These are phyloP conservation scores for Extremus antarcticus DNA, from an alignment of 495 filamentous ascomycete genomes.

Conservation along the genomic window DNA sequence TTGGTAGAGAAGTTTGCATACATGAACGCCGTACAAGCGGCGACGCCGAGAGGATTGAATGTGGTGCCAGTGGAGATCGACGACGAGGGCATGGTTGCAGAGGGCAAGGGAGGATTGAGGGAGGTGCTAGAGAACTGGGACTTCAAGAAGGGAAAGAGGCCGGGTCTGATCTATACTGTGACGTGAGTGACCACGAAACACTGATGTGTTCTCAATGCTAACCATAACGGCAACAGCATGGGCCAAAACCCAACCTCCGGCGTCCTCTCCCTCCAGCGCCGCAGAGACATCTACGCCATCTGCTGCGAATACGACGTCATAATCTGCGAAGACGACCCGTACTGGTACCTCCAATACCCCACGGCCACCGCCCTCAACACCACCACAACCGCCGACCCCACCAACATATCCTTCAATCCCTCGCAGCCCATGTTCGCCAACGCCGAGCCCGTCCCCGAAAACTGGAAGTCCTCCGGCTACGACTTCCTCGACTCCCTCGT, in stretches of 20 bases:
- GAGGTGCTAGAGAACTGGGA: constrained; percentile 81
- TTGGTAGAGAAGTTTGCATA: constrained; percentile 72
- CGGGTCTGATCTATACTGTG: constrained; percentile 82
- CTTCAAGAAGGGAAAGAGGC: constrained; percentile 53
- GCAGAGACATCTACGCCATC: constrained; percentile 66
- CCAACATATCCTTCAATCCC: constrained; percentile 19
- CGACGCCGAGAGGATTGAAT: constrained; percentile 57
- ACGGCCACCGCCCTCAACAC: constrained; percentile 41
- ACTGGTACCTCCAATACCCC: constrained; percentile 89
- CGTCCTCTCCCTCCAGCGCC: constrained; percentile 55
- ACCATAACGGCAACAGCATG: constrained; percentile 44
- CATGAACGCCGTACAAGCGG: constrained; percentile 58
- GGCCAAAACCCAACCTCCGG: constrained; percentile 87
- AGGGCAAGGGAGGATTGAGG: constrained; percentile 58
- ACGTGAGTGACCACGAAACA: too few species aligned
- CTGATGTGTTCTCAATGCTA: too few species aligned
- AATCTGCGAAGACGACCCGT: constrained; percentile 90
- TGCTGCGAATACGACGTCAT: constrained; percentile 81
- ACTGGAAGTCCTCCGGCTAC: constrained; percentile 54
- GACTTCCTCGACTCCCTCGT: constrained; percentile 74
- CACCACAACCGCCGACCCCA: constrained; percentile 9
- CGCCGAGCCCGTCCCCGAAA: constrained; percentile 16
- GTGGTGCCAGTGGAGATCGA: constrained; percentile 65
- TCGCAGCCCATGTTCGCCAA: constrained; percentile 15
- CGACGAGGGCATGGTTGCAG: constrained; percentile 57